phyloP scores from a whole-genome alignment of 441 rosid species.

The Breynia disticha region DNA sequence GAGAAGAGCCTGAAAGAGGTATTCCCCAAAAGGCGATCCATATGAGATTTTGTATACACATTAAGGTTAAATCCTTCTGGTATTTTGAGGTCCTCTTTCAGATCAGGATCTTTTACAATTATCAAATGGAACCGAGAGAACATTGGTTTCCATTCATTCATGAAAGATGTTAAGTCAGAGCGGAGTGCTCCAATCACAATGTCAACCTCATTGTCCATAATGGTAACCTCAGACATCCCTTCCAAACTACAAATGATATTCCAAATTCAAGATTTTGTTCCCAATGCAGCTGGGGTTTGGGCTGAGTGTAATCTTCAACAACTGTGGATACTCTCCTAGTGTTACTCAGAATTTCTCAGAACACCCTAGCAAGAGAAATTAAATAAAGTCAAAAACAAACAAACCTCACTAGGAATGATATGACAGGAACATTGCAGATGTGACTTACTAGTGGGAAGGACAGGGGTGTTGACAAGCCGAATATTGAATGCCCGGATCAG shows the following conservation, averaged over 20 bases:
- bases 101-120: constrained; percentile 88
- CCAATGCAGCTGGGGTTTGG: too few species aligned
- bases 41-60: constrained; percentile 59
- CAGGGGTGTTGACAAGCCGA: constrained; percentile 40
- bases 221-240: constrained; percentile 46
- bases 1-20: constrained; percentile 53
- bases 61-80: constrained; percentile 73
- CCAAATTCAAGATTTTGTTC: constrained; percentile 10
- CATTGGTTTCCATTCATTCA: constrained; percentile 67
- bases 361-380: constrained; percentile 36
- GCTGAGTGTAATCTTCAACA: too few species aligned
- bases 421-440: constrained; percentile 1
- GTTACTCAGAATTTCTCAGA: constrained; percentile 47
- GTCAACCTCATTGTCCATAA: constrained; percentile 68
- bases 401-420: constrained; percentile 12
- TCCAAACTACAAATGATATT: constrained; percentile 9
- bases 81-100: constrained; percentile 65
- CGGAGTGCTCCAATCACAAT: constrained; percentile 82
- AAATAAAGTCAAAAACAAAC: constrained; percentile 12
- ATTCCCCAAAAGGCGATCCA: constrained; percentile 52
- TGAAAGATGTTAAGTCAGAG: constrained; percentile 56
- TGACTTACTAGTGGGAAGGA: constrained; percentile 83
- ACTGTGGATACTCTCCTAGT: too few species aligned
- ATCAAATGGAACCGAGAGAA: constrained; percentile 75
- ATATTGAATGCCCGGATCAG: constrained; percentile 51